Evolutionary conservation across 371 early-diverging fungal genomes (phyloP), one percentile per base, ranked within the genome.

Genomic region (Homolaphlyctis polyrhiza): DNA sequence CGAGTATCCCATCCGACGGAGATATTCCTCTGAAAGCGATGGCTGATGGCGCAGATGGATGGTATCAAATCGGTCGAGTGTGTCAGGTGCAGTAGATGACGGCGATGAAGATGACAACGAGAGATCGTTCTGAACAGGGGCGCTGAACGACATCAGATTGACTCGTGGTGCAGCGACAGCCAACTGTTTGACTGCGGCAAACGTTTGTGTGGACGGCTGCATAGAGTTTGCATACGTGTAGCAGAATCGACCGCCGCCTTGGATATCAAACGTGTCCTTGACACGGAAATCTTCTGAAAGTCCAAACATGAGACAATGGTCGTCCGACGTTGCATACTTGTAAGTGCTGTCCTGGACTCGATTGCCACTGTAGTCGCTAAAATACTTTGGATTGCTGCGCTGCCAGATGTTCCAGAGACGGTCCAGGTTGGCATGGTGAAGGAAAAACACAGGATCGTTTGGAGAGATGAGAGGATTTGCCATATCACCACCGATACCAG

Each of bases 401-500:
- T 84, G 84, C 73, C 77, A 79, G 39, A 72, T 58, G 57, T 52
- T 36, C 86, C 86, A 85, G 29, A 81, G 49, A 58, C 76, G 69
- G 67, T 84, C 82, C 35, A 81, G 62, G 64, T 71, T 78, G 63
- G 70, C 61, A 65, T 85, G 86, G 65, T 83, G 83, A 58, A 83
- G 61, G 66, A 66, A 82, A 68, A 83, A 83, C 16, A 82, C 60
- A 35, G 82, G 84, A 66, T 86, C 86, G 76, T 68, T 61, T 62
- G 64, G 45, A 48, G 59, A 51, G 1, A 55, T 30, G 8, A 48
- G 23, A 13, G 39, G 2, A 23, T 35, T 43, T 49, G 27, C 29
- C 65, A 70, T 58, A 47, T 74, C 69, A 18, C 74, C 74, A 35
- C 74, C 74, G 14, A 69, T 30, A 28, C 48, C 59, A 23, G 30